Base-by-base conservation (phyloP, 1,284 basidiomycete genomes). In the Malassezia sympodialis region DNA sequence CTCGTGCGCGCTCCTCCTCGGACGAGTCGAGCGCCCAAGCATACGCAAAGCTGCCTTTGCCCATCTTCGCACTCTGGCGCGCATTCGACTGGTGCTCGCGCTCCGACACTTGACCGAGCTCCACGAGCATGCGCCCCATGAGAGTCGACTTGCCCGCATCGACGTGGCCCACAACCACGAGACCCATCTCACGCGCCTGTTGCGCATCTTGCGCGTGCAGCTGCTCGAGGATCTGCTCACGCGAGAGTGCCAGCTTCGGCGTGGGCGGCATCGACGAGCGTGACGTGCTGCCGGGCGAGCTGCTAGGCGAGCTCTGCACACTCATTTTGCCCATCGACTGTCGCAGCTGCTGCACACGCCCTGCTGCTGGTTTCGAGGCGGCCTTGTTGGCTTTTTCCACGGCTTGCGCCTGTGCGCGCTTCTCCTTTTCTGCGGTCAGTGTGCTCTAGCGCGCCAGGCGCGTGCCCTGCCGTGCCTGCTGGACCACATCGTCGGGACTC, bases 141-240 rank as follows among this genome's bases (percentile, higher is more conserved):
- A 99, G 76, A 0, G 93, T 99, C 10, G 91, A 96, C 76, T 99
- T 99, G 46, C 93, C 93, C 14, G 94, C 93, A 76, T 99, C 93
- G 58, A 99, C 93, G 70, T 98, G 93, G 23, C 93, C 91, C 49
- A 98, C 86, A 35, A 98, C 90, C 17, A 98, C 87, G 61, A 98
- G 77, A 71, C 86, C 93, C 43, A 96, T 78, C 31, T 79, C 81
- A 66, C 83, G 84, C 76, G 84, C 88, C 23, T 79, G 80, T 27
- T 79, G 79, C 59, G 81, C 78, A 17, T 79, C 79, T 45, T 82
- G 80, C 60, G 78, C 79, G 57, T 76, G 82, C 2, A 85, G 88
- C 76, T 94, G 87, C 60, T 87, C 86, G 14, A 96, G 74, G 48
- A 96, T 77, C 72, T 87, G 90, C 72, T 89, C 90, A 62, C 83